Evolutionary conservation across 164 flowering plant genomes (phyloP).

Genomic region (Houttuynia cordata): DNA sequence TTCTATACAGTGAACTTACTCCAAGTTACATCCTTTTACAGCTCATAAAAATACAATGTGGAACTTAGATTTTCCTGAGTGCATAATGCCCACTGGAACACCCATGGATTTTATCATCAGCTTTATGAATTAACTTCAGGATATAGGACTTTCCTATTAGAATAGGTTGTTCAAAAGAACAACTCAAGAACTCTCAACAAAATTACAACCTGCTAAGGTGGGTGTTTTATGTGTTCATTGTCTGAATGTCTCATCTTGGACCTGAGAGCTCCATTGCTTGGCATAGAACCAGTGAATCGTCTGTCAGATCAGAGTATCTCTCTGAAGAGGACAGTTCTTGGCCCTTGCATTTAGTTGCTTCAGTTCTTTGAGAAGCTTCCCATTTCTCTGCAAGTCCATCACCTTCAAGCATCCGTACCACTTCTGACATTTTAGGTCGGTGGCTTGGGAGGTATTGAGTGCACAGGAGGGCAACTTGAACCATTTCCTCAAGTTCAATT

Average conservation of each 20-base stretch:
- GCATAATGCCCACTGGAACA: too few relatives aligned
- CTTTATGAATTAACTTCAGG: too few relatives aligned
- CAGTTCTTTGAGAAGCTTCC: constrained; percentile 69
- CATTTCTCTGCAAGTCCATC: constrained; percentile 72
- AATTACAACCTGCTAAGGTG: too few relatives aligned
- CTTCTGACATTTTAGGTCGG: constrained; percentile 78
- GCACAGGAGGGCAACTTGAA: constrained; percentile 56
- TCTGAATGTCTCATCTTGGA: constrained; percentile 36
- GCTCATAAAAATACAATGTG: too few relatives aligned
- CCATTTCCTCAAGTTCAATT: constrained; percentile 82
- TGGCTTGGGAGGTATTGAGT: constrained; percentile 63
- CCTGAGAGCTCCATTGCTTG: constrained; percentile 85
- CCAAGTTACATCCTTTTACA: too few relatives aligned
- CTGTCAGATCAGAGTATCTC: constrained; percentile 66
- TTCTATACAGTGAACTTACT: too few relatives aligned
- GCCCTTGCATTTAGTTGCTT: constrained; percentile 31
- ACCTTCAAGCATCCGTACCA: constrained; percentile 75
- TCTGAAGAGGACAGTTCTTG: constrained; percentile 63
- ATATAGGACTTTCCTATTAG: too few relatives aligned
- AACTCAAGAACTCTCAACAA: too few relatives aligned
- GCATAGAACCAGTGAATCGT: constrained; percentile 55
- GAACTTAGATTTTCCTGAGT: too few relatives aligned
- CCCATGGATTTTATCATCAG: too few relatives aligned
- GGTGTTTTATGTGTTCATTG: not conserved
- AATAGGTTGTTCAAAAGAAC: too few relatives aligned